A percentile compares a stretch with the other conserved stretches of the same genome.
Evolutionary conservation across 2,329 filamentous ascomycete species (phyloP).

Genomic region (Aspergillus ochraceoroseus): DNA sequence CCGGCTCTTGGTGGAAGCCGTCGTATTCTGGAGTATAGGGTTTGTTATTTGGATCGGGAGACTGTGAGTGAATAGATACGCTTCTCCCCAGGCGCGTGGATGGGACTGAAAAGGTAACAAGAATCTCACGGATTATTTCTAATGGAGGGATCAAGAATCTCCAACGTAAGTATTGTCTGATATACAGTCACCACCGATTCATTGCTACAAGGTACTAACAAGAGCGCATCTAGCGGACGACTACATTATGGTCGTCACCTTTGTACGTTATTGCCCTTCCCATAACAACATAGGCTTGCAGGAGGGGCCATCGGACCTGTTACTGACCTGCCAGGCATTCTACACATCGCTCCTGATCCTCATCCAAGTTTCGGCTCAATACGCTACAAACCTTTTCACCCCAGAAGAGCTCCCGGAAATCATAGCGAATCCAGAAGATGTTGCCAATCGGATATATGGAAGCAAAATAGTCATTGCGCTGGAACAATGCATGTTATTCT

Average conservation of each 20-base stretch:
- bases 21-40: slow-evolving; percentile 31
- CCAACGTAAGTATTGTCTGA: neutral
- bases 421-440: neutral
- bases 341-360: slow-evolving; percentile 11
- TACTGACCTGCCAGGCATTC: slow-evolving; percentile 6
- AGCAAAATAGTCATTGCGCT: slow-evolving; percentile 12
- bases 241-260: slow-evolving; percentile 10
- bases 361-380: slow-evolving; percentile 10
- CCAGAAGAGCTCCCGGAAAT: neutral
- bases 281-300: neutral
- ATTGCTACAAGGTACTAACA: no score
- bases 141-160: slow-evolving; percentile 5
- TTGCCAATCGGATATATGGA: slow-evolving; percentile 5
- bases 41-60: slow-evolving; percentile 28
- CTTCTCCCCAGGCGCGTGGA: no score
- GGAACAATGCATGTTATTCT: slow-evolving; percentile 10
- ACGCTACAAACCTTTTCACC: slow-evolving; percentile 11
- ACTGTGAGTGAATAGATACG: slow-evolving; percentile 29
- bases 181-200: no score
- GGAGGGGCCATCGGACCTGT: no score
- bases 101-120: slow-evolving; percentile 1
- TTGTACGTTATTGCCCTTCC: slow-evolving; percentile 1
- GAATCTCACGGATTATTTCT: slow-evolving; percentile 4
- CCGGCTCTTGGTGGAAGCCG: slow-evolving; percentile 28
- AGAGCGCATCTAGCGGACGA: slow-evolving; percentile 7